Percentiles rank a stretch among this genome's conserved stretches.
These are phyloP conservation scores for Cryptococcus sp. DNA, from an alignment of 1,284 basidiomycete species.

Conservation along the genomic window DNA sequence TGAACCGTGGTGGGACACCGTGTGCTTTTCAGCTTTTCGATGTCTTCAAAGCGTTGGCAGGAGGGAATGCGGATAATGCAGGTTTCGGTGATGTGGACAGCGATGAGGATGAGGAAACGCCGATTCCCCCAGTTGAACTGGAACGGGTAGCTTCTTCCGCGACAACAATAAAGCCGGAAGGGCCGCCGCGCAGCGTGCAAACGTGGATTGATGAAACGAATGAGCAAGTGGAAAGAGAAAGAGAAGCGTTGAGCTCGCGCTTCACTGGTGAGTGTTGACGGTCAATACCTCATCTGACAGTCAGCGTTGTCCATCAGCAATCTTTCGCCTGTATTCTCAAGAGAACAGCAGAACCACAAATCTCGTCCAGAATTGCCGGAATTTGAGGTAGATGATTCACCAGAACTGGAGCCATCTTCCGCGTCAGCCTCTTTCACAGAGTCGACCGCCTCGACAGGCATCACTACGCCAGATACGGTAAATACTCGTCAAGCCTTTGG, in stretches of 20 bases:
- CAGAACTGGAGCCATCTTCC: neutral
- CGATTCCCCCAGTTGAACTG: neutral
- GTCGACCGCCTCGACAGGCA: neutral
- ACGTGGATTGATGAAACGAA: conserved; percentile 27
- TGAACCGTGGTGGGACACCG: conserved; percentile 8
- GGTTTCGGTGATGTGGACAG: conserved; percentile 15
- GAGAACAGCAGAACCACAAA: conserved; percentile 7
- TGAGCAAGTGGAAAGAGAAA: conserved; percentile 10
- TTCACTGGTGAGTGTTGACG: conserved; percentile 27
- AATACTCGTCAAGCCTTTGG: conserved; percentile 4
- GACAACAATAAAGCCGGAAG: conserved; percentile 1
- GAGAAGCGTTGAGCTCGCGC: conserved; percentile 22
- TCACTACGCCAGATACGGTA: neutral
- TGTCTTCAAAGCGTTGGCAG: conserved; percentile 45
- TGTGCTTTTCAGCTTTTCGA: conserved; percentile 35
- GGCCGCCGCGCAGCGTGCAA: conserved; percentile 9
- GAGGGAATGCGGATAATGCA: conserved; percentile 9
- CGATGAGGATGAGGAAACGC: conserved; percentile 24
- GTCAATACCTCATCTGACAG: neutral
- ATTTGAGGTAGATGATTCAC: neutral
- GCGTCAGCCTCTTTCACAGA: conserved; percentile 8
- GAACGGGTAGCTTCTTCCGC: neutral
- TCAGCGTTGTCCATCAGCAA: conserved; percentile 34
- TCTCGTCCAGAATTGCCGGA: conserved; percentile 1
- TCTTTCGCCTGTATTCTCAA: conserved; percentile 14